Conservation (phyloP, 2,329 filamentous ascomycete genomes). For the Diaporthe vaccinii region DNA sequence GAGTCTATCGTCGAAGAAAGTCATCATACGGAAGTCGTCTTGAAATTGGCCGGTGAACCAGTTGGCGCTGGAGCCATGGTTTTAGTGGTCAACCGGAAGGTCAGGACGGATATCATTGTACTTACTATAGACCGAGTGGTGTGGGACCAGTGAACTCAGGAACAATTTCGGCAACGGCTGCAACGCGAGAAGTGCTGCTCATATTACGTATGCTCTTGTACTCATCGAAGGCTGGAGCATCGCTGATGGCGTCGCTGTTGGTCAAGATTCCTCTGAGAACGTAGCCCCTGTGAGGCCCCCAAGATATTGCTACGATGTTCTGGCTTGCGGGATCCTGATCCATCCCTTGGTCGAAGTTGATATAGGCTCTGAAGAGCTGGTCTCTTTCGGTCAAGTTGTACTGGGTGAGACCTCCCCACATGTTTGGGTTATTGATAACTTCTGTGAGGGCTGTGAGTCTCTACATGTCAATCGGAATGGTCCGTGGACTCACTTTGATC, state of each 20-base stretch:
- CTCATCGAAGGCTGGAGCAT: conserved; percentile 23
- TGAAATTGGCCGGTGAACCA: conserved; percentile 6
- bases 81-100: not conserved
- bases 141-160: conserved; percentile 25
- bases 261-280: not conserved
- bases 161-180: conserved; percentile 11
- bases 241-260: conserved; percentile 7
- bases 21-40: not conserved
- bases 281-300: conserved; percentile 3
- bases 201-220: not conserved
- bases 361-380: not conserved
- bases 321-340: conserved; percentile 14
- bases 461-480: not conserved
- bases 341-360: conserved; percentile 3
- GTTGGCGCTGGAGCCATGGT: not conserved
- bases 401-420: conserved; percentile 7
- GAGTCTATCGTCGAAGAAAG: not conserved
- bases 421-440: not conserved
- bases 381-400: conserved; percentile 2
- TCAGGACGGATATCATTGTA: not conserved
- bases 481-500: conserved; percentile 43
- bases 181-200: conserved; percentile 23
- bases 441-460: not conserved
- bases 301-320: not conserved
- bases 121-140: conserved; percentile 27